Base-by-base conservation (phyloP, 2,329 filamentous ascomycete genomes). In the Aurifilum marmelostoma region DNA sequence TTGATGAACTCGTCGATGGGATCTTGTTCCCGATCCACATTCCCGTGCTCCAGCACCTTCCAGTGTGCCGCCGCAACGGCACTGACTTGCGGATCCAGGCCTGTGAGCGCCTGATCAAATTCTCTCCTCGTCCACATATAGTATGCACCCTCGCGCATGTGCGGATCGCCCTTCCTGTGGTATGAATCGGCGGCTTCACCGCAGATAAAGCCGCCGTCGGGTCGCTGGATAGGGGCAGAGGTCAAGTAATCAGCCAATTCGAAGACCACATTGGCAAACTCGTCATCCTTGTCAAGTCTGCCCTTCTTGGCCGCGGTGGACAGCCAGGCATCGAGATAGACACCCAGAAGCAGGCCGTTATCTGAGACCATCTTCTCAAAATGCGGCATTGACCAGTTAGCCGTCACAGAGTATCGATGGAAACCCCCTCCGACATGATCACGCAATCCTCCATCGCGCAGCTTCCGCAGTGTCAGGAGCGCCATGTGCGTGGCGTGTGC, bases 351-450 rank as follows among this genome's bases (percentile, higher is more conserved):
- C 73, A 97, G 91, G 0, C 92, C 91, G 75, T 99, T 97, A 76
- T 98, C 96, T 67, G 93, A 94, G 12, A 97, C 87, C 87, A 98
- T 94, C 83, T 98, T 98, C 82, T 99, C 96, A 75, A 98, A 99
- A 78, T 97, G 94, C 14, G 96, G 96, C 61, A 98, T 83, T 72
- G 91, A 92, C 96, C 96, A 99, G 79, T 98, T 92, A 18, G 89
- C 83, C 0, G 95, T 98, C 9, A 97, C 91, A 18, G 93, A 97
- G 77, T 97, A 97, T 65, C 95, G 88, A 47, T 84, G 81, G 73
- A 89, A 88, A 3, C 87, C 87, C 8, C 81, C 82, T 1, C 85
- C 85, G 11, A 89, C 76, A 68, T 89, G 87, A 69, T 89, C 87
- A 65, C 84, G 80, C 71, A 89, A 74, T 5, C 84, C 85, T 63